Base-by-base conservation (phyloP, 495 filamentous ascomycete genomes). In the Xylaria grammica region DNA sequence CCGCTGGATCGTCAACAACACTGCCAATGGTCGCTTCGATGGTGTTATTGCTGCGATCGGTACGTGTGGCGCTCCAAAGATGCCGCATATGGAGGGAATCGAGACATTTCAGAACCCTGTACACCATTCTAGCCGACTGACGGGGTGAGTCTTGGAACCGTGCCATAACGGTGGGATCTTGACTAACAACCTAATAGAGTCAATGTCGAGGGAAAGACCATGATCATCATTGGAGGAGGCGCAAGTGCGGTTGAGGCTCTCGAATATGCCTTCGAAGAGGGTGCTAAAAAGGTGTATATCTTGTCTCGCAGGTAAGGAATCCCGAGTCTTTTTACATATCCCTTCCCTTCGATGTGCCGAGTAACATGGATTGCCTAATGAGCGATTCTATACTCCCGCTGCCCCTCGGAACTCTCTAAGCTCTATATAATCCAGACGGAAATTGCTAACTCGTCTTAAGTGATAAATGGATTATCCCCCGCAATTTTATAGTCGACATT, bases 381-480 rank as follows among this genome's bases (percentile, higher is more conserved):
- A n/a, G n/a, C n/a, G n/a, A n/a, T n/a, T n/a, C n/a, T n/a, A n/a
- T n/a, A n/a, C n/a, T n/a, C n/a, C n/a, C n/a, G n/a, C n/a, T n/a
- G n/a, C n/a, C n/a, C n/a, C n/a, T n/a, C n/a, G n/a, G n/a, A n/a
- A n/a, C n/a, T n/a, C n/a, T n/a, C n/a, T n/a, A n/a, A n/a, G n/a
- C n/a, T n/a, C n/a, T n/a, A 36, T 11, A 4, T 36, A 36, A 36
- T 5, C 17, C 40, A 17, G 3, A 9, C 8, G 17, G 17, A 42
- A 10, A 42, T 36, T 10, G 42, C 56, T 59, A 1, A 59, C 29
- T 26, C 19, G 3, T 17, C 10, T 26, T 8, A 20, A 59, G 86
- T 26, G 92, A 95, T 70, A 95, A 95, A 78, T 95, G 92, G 92
- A 89, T 95, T 56, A 94, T 95, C 59, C 92, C 91, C 3, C 86